Base-by-base conservation (phyloP, 2,329 filamentous ascomycete genomes). In the Cladophialophora chaetospira region DNA sequence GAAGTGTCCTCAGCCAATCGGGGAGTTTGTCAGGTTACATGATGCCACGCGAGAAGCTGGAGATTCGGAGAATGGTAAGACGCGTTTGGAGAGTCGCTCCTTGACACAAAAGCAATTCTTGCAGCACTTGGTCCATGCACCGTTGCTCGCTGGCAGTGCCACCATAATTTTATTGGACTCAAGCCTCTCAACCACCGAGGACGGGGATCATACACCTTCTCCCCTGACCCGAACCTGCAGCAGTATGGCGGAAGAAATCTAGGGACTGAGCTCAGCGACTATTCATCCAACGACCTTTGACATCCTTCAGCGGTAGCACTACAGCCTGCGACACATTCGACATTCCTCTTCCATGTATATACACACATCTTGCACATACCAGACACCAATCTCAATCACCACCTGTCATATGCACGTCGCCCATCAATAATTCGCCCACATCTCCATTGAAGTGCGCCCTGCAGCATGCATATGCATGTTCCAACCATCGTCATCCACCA, bases 401-500 rank as follows among this genome's bases (percentile, higher is more conserved):
- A 48, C 4, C 48, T 31, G 52, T 54, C 59, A 58, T 15, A 53
- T 53, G 31, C 48, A 58, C 53, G 40, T 40, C 59, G 40, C 55
- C 59, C 33, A 52, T 51, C 55, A 31, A 44, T 50, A 33, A 40
- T 44, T 55, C 21, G 53, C 48, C 48, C 45, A 49, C 40, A 48
- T 52, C 49, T 55, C 58, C 55, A 63, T 61, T 60, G 61, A 63
- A 63, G 8, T 53, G 53, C 61, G 58, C 63, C 63, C 63, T 65
- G 63, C 60, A 64, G 62, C 60, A 49, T 65, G 63, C 63, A 65
- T 64, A 60, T 61, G 53, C 53, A 58, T 48, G 36, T 54, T 49
- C 44, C 48, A 55, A 33, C 51, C 57, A 50, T 54, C 50, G 40
- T 51, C 52, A 46, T 44, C 56, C 50, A 36, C 42, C 25, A 40